phyloP scores from a whole-genome alignment of 768 basidiomycete genomes.

The Podaxis sp. region DNA sequence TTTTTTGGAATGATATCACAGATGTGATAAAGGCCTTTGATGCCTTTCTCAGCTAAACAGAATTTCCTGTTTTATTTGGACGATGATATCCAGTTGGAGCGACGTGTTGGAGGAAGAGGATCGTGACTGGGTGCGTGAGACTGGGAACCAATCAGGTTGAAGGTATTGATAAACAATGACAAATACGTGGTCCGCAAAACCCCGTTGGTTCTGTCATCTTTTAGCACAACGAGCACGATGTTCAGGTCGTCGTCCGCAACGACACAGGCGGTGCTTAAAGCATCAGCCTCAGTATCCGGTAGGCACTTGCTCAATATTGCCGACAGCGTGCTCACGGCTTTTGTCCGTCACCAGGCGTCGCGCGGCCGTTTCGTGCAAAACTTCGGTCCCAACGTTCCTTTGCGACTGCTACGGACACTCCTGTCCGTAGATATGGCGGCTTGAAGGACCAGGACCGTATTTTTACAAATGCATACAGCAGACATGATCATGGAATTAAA shows the following conservation, averaged over 20 bases:
- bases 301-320: constrained; percentile 13
- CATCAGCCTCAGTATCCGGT: constrained; percentile 29
- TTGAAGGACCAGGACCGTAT: constrained; percentile 94
- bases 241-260: constrained; percentile 36
- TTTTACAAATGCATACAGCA: constrained; percentile 88
- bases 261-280: constrained; percentile 35
- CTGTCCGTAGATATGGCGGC: constrained; percentile 89
- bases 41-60: too few relatives aligned
- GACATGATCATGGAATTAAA: constrained; percentile 90
- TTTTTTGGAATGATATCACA: not conserved
- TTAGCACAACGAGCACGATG: constrained; percentile 36
- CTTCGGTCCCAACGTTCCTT: constrained; percentile 43
- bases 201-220: constrained; percentile 23
- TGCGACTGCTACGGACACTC: constrained; percentile 81
- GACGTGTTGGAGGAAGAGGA: not conserved
- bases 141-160: not conserved
- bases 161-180: constrained; percentile 3
- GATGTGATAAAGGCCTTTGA: too few relatives aligned
- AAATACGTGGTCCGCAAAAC: constrained; percentile 26
- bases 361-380: constrained; percentile 35
- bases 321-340: not conserved
- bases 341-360: constrained; percentile 22
- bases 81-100: too few relatives aligned
- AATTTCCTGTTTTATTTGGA: too few relatives aligned
- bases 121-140: not conserved